Evolutionary conservation across 208 protist species (phyloP), one percentile per base, ranked within the genome.

Genomic region (Trypanosoma cruzi): DNA sequence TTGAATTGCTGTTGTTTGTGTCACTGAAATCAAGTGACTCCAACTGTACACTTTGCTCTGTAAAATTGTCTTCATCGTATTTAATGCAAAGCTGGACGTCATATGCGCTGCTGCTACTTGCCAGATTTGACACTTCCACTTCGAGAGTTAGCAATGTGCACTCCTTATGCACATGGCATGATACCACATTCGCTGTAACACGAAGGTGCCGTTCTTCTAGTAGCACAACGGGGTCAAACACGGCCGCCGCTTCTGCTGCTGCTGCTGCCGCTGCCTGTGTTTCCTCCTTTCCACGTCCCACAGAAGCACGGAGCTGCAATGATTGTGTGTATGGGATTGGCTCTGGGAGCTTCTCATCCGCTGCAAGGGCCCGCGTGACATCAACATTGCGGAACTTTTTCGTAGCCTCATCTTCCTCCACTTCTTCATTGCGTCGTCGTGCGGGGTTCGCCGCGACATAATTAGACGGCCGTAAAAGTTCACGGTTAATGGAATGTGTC

Each of bases 321-420:
- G 82, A 68, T 62, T 74, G 67, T 1, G 67, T 71, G 61, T 95
- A 92, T 22, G 89, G 84, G 24, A 91, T 62, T 20, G 74, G 71
- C 66, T 87, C 79, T 11, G 86, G 89, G 29, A 95, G 79, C 37
- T 64, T 72, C 62, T 95, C 90, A 44, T 89, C 74, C 2, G 67
- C 76, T 20, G 73, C 53, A 13, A 95, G 78, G 0, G 79, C 82
- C 4, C 75, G 83, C 29, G 85, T 94, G 63, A 96, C 84, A 69
- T 96, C 90, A 20, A 96, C 88, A 58, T 76, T 70, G 52, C 90
- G 78, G 61, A 96, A 81, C 63, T 78, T 79, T 28, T 71, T 73
- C 31, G 90, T 92, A 18, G 85, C 88, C 64, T 96, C 87, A 74
- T 96, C 90, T 32, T 88, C 87, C 52, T 90, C 85, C 13, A 73